phyloP scores from a whole-genome alignment of 140 eudicot genomes.

The Stevia rebaudiana region DNA sequence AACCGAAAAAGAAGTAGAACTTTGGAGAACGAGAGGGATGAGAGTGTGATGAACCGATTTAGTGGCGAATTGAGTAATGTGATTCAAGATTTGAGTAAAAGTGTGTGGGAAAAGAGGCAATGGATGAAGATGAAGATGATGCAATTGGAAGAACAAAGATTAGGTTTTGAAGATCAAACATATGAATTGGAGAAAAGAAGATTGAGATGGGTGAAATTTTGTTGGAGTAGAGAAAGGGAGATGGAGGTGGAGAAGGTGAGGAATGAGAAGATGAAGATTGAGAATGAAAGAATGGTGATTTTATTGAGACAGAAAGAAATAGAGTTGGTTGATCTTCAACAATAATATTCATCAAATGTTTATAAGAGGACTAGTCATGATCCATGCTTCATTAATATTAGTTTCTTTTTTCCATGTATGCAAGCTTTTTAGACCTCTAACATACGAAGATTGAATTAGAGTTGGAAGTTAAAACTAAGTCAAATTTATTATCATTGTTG shows the following conservation, averaged over 20 bases:
- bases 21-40: slow-evolving; percentile 19
- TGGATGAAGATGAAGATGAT: slow-evolving; percentile 52
- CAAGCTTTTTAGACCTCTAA: too few relatives aligned
- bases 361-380: too few relatives aligned
- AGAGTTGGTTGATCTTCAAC: slow-evolving; percentile 45
- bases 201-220: slow-evolving; percentile 62
- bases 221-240: slow-evolving; percentile 66
- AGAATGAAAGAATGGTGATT: slow-evolving; percentile 80
- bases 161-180: slow-evolving; percentile 39
- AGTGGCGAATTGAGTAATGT: slow-evolving; percentile 36
- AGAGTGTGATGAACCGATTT: slow-evolving; percentile 31
- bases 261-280: slow-evolving; percentile 61
- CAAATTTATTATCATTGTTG: too few relatives aligned
- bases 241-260: slow-evolving; percentile 66
- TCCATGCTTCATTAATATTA: too few relatives aligned
- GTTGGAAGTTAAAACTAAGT: too few relatives aligned
- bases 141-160: slow-evolving; percentile 55
- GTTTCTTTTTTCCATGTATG: too few relatives aligned
- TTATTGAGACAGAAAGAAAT: slow-evolving; percentile 57
- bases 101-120: slow-evolving; percentile 54
- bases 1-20: slow-evolving; percentile 22
- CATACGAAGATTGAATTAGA: too few relatives aligned
- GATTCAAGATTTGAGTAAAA: slow-evolving; percentile 36
- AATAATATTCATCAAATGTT: neutral
- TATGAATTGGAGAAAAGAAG: slow-evolving; percentile 64